A percentile compares a stretch with the other conserved stretches of the same genome.
Evolutionary conservation across 331 rosid genomes (phyloP).

Genomic region (Acacia pycnantha): DNA sequence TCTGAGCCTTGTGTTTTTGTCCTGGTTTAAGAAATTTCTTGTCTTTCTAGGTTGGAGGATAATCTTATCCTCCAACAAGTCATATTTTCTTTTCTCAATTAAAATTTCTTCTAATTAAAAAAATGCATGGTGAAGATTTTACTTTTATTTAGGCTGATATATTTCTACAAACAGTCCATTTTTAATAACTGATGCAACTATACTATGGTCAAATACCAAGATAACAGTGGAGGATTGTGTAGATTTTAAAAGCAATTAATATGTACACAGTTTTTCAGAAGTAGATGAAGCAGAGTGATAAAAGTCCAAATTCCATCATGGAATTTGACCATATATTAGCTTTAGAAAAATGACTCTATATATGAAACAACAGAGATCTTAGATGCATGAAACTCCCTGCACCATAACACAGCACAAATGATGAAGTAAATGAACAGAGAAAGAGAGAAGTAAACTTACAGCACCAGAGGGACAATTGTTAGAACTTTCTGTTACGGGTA

Average conservation of each 20-base stretch:
- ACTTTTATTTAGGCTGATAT: background rate
- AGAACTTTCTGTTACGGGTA: conserved; percentile 95
- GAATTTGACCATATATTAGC: background rate
- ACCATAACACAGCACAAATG: background rate
- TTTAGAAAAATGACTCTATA: background rate
- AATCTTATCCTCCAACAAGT: background rate
- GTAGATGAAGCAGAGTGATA: background rate
- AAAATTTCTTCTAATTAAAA: background rate
- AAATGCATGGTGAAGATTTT: background rate
- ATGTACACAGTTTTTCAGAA: background rate
- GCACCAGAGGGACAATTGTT: conserved; percentile 90
- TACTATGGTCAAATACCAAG: background rate
- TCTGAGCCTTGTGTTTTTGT: background rate
- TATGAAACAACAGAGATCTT: background rate
- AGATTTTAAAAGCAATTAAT: background rate
- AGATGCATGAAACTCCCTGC: background rate
- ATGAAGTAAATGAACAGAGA: conserved; percentile 4
- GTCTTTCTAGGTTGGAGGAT: background rate
- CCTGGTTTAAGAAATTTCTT: background rate
- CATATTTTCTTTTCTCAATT: background rate
- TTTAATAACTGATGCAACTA: background rate
- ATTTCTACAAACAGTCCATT: background rate
- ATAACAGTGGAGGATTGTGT: background rate
- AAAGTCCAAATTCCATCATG: background rate
- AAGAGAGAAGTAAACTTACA: conserved; percentile 65